Evolutionary conservation across 176 grass and related monocot species (phyloP), one percentile per base, ranked within the genome.

Genomic region (Phyllostachys edulis): DNA sequence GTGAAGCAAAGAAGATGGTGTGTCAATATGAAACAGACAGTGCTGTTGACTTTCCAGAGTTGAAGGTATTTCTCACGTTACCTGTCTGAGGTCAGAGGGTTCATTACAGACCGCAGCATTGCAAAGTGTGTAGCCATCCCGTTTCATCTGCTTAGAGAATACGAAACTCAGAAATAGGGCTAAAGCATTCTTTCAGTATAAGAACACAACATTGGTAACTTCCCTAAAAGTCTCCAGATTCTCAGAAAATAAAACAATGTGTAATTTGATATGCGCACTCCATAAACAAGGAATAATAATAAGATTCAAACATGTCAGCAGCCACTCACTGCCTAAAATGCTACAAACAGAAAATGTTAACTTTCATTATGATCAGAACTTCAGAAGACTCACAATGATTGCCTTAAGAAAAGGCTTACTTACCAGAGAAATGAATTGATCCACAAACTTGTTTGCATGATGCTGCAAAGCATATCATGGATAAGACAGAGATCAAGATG

Each of bases 381-480:
- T 49, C 46, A 14, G 18, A n/a, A 12, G 57, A 11, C n/a, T 26
- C n/a, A 76, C 5, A 51, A 54, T 11, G 24, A 52, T 5, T 83
- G 34, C 27, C 5, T 56, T 46, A 14, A 66, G 42, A 56, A 82
- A 82, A 83, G 45, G 57, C n/a, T 23, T 49, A 44, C 85, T 75
- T 93, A 93, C 91, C 78, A 93, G 44, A 27, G 14, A 73, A 82
- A 84, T 79, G 42, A 88, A 93, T 69, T 93, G 91, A 64, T 76
- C 88, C 74, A 89, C 85, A 88, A 93, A 87, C 57, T 82, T 71
- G 63, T 68, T 79, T 70, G 87, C 88, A 40, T 90, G 71, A 82
- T 84, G 62, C 88, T 93, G 88, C 34, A 78, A 90, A 87, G 24
- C 9, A 87, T 70, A 69, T 29, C 40, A 69, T 54, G 34, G 40